Evolutionary conservation across 805 yeast genomes (phyloP).

Genomic region (Candida argentea): DNA sequence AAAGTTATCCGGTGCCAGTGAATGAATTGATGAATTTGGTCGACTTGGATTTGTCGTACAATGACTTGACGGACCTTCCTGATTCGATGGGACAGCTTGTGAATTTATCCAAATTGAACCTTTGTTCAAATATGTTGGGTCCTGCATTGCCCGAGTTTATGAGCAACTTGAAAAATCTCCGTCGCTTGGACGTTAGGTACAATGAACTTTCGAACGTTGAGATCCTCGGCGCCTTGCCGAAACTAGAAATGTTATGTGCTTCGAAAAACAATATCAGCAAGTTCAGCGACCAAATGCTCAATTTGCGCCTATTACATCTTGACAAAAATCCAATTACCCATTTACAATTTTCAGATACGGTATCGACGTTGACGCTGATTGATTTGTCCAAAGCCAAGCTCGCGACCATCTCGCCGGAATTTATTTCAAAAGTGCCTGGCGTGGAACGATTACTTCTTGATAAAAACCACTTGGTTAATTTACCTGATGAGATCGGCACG

Average conservation of each 20-base stretch:
- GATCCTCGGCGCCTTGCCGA: slow-evolving; percentile 45
- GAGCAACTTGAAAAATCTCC: slow-evolving; percentile 42
- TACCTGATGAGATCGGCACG: slow-evolving; percentile 60
- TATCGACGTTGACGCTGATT: slow-evolving; percentile 56
- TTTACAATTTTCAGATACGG: slow-evolving; percentile 41
- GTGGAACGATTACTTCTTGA: slow-evolving; percentile 69
- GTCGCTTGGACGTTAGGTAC: slow-evolving; percentile 68
- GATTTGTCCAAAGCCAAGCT: slow-evolving; percentile 78
- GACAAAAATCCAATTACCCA: slow-evolving; percentile 80
- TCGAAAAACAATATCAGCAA: slow-evolving; percentile 69
- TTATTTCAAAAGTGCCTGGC: slow-evolving; percentile 51
- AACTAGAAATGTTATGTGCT: slow-evolving; percentile 61
- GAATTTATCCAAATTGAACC: slow-evolving; percentile 56
- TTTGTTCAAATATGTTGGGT: slow-evolving; percentile 61
- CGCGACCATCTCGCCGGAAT: slow-evolving; percentile 57
- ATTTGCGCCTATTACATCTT: slow-evolving; percentile 57
- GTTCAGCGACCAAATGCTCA: slow-evolving; percentile 52
- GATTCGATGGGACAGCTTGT: slow-evolving; percentile 46
- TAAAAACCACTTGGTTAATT: slow-evolving; percentile 66
- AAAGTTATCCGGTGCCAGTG: slow-evolving; percentile 53
- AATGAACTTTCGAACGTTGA: slow-evolving; percentile 51
- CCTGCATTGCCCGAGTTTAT: slow-evolving; percentile 45
- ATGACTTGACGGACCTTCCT: slow-evolving; percentile 56
- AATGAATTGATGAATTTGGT: slow-evolving; percentile 47
- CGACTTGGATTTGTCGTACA: slow-evolving; percentile 75